These are phyloP conservation scores for Naegleria lovaniensis DNA, from an alignment of 208 protist species.

Conservation along the genomic window DNA sequence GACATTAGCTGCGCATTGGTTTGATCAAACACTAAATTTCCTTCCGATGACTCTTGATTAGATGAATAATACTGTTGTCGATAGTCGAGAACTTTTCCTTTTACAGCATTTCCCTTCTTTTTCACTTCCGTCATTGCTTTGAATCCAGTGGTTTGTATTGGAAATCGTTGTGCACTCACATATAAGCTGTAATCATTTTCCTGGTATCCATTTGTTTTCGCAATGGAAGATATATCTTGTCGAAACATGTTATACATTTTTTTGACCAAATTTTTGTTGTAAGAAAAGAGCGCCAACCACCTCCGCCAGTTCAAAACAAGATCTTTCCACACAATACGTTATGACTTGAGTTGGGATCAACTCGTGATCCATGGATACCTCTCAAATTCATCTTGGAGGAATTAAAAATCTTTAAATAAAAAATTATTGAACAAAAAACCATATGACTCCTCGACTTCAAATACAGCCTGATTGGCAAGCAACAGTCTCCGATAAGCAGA, in stretches of 20 bases:
- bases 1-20: not conserved
- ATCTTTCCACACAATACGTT: too few relatives aligned
- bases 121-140: not conserved
- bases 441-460: not conserved
- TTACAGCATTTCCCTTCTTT: not conserved
- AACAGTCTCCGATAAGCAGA: not conserved
- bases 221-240: not conserved
- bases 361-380: too few relatives aligned
- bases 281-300: not conserved
- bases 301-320: too few relatives aligned
- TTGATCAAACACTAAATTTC: not conserved
- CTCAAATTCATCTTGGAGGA: too few relatives aligned
- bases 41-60: not conserved
- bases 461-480: conserved; percentile 8
- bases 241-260: not conserved
- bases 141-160: not conserved
- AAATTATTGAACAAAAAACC: too few relatives aligned
- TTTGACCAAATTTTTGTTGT: not conserved
- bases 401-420: too few relatives aligned
- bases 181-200: not conserved
- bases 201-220: not conserved
- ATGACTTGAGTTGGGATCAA: too few relatives aligned
- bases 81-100: not conserved
- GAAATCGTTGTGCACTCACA: not conserved
- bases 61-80: not conserved